Base-by-base conservation (phyloP, 768 basidiomycete genomes). In the Collybia sp. region DNA sequence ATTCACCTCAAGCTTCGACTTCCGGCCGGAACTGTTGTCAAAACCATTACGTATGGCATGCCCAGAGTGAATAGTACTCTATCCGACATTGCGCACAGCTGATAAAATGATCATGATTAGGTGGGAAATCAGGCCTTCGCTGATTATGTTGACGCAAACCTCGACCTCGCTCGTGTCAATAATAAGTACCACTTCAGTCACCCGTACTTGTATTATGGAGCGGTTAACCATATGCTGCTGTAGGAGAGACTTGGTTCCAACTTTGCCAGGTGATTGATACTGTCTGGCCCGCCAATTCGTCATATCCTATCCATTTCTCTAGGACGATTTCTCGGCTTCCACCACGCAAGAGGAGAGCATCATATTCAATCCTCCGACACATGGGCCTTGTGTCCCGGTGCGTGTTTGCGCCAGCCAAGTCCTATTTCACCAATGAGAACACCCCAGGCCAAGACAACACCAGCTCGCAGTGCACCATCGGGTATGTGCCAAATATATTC, bases 1-100 rank as follows among this genome's bases (percentile, higher is more conserved):
- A 63, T 80, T n/a, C 77, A 68, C 56, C 67, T 81, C 5, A 73
- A 75, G n/a, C 58, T 77, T 16, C 72, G 77, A 46, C 58, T 82
- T 20, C 67, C 76, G 2, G 59, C 54, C 10, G 8, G 25, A 25
- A 64, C 69, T 3, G 60, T 62, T 6, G 59, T 72, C 56, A 63
- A 49, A 17, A 61, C 62, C 12, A 60, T 75, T 19, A 63, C 64
- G 0, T 76, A 72, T 52, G 73, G 73, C 0, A 57, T 70, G 63
- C 73, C 75, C 15, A 61, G 73, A 44, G 69, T 72, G 47, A 10
- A 52, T 51, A 58, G n/a, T 41, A 12, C 31, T n/a, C 9, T 40
- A 25, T 6, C 20, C 18, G 16, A 12, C 16, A 12, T 37, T 6
- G 40, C 8, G n/a, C 25, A 18, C n/a, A 32, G 36, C 45, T 3